Evolutionary conservation across 2,329 filamentous ascomycete species (phyloP).

Genomic region (Lojkania enalia): DNA sequence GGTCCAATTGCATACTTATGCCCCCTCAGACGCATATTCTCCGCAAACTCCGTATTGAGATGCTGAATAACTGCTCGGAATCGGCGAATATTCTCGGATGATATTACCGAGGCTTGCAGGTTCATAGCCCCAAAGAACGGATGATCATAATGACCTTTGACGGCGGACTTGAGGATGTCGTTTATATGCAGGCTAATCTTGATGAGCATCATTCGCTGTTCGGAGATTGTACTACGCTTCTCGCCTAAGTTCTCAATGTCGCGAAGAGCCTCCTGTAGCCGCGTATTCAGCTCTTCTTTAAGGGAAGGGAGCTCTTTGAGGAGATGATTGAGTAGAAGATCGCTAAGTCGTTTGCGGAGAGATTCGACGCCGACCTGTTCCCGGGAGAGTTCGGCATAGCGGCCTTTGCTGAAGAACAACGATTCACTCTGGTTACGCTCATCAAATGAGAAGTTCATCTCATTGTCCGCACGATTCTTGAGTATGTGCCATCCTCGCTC

Average conservation of each 20-base stretch:
- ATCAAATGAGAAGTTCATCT: slow-evolving; percentile 41
- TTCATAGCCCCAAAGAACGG: slow-evolving; percentile 53
- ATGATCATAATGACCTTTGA: slow-evolving; percentile 57
- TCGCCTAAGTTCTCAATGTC: slow-evolving; percentile 55
- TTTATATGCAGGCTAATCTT: slow-evolving; percentile 52
- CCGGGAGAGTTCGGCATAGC: slow-evolving; percentile 30
- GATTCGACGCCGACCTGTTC: slow-evolving; percentile 52
- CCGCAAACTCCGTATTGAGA: slow-evolving; percentile 52
- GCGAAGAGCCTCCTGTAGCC: slow-evolving; percentile 25
- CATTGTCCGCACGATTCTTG: slow-evolving; percentile 50
- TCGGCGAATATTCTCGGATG: slow-evolving; percentile 45
- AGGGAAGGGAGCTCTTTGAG: slow-evolving; percentile 42
- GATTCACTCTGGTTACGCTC: slow-evolving; percentile 47
- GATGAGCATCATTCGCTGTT: slow-evolving; percentile 56
- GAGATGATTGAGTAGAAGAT: slow-evolving; percentile 49
- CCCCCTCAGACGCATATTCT: slow-evolving; percentile 49
- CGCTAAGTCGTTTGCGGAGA: slow-evolving; percentile 56
- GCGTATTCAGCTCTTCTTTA: slow-evolving; percentile 34
- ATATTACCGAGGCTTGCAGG: slow-evolving; percentile 20
- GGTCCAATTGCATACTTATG: slow-evolving; percentile 44
- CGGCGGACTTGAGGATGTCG: slow-evolving; percentile 49
- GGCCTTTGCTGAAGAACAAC: slow-evolving; percentile 40
- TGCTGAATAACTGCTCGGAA: slow-evolving; percentile 61
- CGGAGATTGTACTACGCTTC: slow-evolving; percentile 48
- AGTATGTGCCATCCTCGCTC: slow-evolving; percentile 59